Evolutionary conservation across 176 grass and related monocot genomes (phyloP), one percentile per base, ranked within the genome.

Genomic region (Ensete ventricosum): DNA sequence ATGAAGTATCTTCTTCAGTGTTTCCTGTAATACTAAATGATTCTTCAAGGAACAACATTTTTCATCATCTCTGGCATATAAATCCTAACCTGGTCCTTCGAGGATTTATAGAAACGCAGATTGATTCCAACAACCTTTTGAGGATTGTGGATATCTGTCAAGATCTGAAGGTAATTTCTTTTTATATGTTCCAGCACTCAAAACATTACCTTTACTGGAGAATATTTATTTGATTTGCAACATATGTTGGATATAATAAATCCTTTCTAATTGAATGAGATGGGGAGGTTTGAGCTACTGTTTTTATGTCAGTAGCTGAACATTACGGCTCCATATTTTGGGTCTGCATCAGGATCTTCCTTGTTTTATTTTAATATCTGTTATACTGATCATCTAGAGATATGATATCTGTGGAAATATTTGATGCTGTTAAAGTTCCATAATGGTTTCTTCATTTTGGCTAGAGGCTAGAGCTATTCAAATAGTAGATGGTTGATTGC

Each of bases 1-100:
- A 85, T 71, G 94, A 98, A 81, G 85, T 98, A 76, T 55, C 85
- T 24, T 91, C 85, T 71, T 79, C 69, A 63, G 78, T 90, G 73
- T 91, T 98, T 80, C 84, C 90, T 89, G 60, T 80, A 77, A 67
- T 98, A n/a, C 20, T 98, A 75, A 98, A 85, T 82, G 88, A 89
- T 84, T 74, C 84, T 71, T 72, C 64, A 52, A 82, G 81, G 48
- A 78, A 14, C 66, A 88, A 55, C 79, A 85, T 82, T 67, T 69
- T 98, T 64, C 81, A 81, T 16, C 75, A 86, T 87, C 74, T 98
- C 7, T 98, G 90, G 88, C 75, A 73, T 84, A 78, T 89, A 65
- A 93, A 93, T 23, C 78, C 90, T 54, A 80, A 77, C 24, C 52
- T 98, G 66, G 85, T 91, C 60, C 78, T 98, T 77, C 86, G 81